Percentiles rank a stretch among this genome's conserved stretches.
These are phyloP conservation scores for Tilletia setariae DNA, from an alignment of 1,284 basidiomycete genomes.

Conservation along the genomic window DNA sequence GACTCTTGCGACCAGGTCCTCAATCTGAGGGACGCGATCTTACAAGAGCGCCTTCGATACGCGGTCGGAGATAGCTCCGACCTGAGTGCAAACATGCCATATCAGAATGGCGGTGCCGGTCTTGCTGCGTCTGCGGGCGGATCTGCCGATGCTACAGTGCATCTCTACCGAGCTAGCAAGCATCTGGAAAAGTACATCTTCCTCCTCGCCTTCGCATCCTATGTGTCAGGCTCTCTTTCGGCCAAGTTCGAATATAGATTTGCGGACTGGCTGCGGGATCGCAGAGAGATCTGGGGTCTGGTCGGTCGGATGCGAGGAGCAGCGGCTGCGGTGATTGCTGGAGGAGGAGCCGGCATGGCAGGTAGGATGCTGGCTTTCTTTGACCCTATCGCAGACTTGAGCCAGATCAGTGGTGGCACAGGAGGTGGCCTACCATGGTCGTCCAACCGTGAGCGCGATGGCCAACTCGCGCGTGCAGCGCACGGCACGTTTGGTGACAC, in stretches of 20 bases:
- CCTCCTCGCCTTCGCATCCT: slow-evolving; percentile 88
- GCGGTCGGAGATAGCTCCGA: slow-evolving; percentile 21
- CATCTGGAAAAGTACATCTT: slow-evolving; percentile 72
- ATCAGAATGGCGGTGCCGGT: too few species aligned
- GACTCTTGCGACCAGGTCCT: slow-evolving; percentile 49
- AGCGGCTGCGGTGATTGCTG: slow-evolving; percentile 11
- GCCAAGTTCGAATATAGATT: slow-evolving; percentile 70
- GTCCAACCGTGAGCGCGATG: neutral
- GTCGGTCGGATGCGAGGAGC: slow-evolving; percentile 25
- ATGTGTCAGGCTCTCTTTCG: slow-evolving; percentile 69
- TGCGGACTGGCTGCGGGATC: slow-evolving; percentile 76
- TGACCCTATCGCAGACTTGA: slow-evolving; percentile 51
- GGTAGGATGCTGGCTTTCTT: slow-evolving; percentile 29
- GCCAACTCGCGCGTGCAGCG: neutral
- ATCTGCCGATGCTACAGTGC: slow-evolving; percentile 14
- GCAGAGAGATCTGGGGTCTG: slow-evolving; percentile 84
- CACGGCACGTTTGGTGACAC: slow-evolving; percentile 31
- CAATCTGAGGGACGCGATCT: slow-evolving; percentile 50
- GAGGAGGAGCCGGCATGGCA: slow-evolving; percentile 61
- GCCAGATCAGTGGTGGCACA: slow-evolving; percentile 35
- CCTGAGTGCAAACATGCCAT: neutral
- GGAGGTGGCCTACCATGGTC: neutral
- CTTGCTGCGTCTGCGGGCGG: neutral
- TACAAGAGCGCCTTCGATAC: slow-evolving; percentile 41
- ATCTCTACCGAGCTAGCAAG: slow-evolving; percentile 45